Evolutionary conservation across 345 rosid genomes (phyloP).

Genomic region (Eucalyptus melliodora): DNA sequence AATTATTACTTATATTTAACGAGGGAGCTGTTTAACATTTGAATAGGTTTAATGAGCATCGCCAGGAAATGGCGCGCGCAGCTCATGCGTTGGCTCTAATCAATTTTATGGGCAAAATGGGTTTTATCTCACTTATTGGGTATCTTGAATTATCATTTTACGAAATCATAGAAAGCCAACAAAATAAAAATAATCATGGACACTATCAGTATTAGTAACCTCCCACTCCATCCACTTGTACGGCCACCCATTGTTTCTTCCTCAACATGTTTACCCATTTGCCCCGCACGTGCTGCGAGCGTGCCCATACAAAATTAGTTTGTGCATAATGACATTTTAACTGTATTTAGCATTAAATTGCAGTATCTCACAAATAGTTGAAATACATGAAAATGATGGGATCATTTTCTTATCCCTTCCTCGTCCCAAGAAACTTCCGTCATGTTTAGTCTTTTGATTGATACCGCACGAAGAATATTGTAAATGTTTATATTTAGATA

Average conservation of each 20-base stretch:
- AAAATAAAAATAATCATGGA: too few species aligned
- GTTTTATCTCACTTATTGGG: not conserved
- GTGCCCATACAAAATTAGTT: not conserved
- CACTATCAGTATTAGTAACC: not conserved
- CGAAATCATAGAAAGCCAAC: not conserved
- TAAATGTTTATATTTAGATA: not conserved
- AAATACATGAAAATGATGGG: not conserved
- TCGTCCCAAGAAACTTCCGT: accelerated
- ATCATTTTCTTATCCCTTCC: not conserved
- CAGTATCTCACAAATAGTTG: not conserved
- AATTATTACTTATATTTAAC: not conserved
- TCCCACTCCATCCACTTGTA: not conserved
- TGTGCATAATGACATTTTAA: not conserved
- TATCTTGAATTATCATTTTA: not conserved
- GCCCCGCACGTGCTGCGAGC: not conserved
- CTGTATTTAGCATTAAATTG: not conserved
- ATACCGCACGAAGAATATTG: not conserved
- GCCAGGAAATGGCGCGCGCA: not conserved
- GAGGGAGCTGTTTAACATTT: not conserved
- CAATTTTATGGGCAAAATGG: not conserved
- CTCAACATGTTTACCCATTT: not conserved
- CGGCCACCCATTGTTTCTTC: not conserved
- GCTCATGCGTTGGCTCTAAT: not conserved
- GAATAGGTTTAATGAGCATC: not conserved
- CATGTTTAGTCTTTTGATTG: not conserved